Evolutionary conservation across 2,329 filamentous ascomycete genomes (phyloP), one percentile per base, ranked within the genome.

Genomic region (Ophiostoma piceae): DNA sequence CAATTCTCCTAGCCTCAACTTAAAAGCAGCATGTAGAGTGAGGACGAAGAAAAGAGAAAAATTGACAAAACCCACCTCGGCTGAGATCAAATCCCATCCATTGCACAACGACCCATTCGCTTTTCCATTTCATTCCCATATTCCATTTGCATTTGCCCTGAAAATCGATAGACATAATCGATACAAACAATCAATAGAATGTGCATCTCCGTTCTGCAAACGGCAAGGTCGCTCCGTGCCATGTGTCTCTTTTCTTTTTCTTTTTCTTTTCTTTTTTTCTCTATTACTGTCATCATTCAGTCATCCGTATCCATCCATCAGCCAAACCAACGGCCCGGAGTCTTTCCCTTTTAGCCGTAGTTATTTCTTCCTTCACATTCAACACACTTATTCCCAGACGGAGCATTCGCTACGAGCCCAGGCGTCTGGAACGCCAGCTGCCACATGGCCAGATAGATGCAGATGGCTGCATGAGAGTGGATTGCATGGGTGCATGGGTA

Each of bases 161-260:
- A 29, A 57, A 57, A 57, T 57, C 47, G n/a, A 35, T 35, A 35
- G 35, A 35, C 4, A 35, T 35, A 35, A 2, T 35, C 35, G 8
- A 35, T 35, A 35, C 2, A 35, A 35, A 35, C 8, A 35, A 5
- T 35, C 35, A 35, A 35, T 35, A 57, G 16, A 57, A 26, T 57
- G 6, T 57, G 51, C 51, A 57, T 57, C n/a, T 57, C 51, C 51
- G 51, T 57, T 57, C 51, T 57, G 51, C 51, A 57, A 57, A 57
- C 7, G 51, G 51, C 51, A 26, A 57, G 51, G 22, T 57, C 22
- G n/a, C 51, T 12, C n/a, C 51, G 51, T 57, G n/a, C 51, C 51
- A 26, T 26, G 47, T 26, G 9, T 22, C n/a, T 54, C 11, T 26
- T 29, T 26, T 14, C 22, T 26, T 57, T 57, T n/a, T 16, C 7